Percentiles rank a stretch among this genome's conserved stretches.
These are phyloP conservation scores for Parafenestella ontariensis DNA, from an alignment of 2,329 filamentous ascomycete genomes.

Conservation along the genomic window DNA sequence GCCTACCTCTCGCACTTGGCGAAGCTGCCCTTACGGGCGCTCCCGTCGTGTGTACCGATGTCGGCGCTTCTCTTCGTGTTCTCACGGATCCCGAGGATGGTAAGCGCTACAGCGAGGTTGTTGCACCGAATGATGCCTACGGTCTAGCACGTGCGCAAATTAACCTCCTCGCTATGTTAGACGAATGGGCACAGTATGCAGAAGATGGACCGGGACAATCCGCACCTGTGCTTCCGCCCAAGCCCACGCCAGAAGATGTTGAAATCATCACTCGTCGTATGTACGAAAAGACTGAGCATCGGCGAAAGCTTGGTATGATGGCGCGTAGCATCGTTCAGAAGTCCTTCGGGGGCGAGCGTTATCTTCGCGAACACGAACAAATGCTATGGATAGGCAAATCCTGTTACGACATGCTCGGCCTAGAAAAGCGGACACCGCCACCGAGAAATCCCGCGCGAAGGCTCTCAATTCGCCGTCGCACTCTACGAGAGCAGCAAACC, in stretches of 20 bases:
- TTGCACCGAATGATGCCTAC: conserved; percentile 68
- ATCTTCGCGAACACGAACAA: conserved; percentile 68
- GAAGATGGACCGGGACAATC: conserved; percentile 55
- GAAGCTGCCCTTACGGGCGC: conserved; percentile 65
- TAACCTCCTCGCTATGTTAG: conserved; percentile 66
- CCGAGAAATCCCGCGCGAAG: conserved; percentile 40
- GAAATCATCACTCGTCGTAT: conserved; percentile 63
- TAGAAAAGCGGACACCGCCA: conserved; percentile 33
- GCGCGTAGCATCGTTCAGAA: conserved; percentile 65
- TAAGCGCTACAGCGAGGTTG: conserved; percentile 65
- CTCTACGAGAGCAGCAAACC: conserved; percentile 4
- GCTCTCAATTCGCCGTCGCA: conserved; percentile 25
- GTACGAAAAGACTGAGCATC: conserved; percentile 65
- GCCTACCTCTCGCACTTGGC: conserved; percentile 63
- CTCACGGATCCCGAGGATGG: conserved; percentile 60
- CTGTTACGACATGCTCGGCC: conserved; percentile 43
- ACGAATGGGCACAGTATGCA: conserved; percentile 66
- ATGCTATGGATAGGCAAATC: conserved; percentile 51
- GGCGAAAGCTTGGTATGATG: conserved; percentile 65
- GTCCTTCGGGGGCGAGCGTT: conserved; percentile 65
- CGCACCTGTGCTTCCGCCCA: conserved; percentile 55
- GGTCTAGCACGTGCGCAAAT: conserved; percentile 68
- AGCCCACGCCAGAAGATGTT: conserved; percentile 60
- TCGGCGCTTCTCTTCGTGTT: conserved; percentile 63
- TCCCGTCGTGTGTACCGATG: conserved; percentile 64